Conservation (phyloP, 2,329 filamentous ascomycete genomes). For the Dothiorella sarmentorum region DNA sequence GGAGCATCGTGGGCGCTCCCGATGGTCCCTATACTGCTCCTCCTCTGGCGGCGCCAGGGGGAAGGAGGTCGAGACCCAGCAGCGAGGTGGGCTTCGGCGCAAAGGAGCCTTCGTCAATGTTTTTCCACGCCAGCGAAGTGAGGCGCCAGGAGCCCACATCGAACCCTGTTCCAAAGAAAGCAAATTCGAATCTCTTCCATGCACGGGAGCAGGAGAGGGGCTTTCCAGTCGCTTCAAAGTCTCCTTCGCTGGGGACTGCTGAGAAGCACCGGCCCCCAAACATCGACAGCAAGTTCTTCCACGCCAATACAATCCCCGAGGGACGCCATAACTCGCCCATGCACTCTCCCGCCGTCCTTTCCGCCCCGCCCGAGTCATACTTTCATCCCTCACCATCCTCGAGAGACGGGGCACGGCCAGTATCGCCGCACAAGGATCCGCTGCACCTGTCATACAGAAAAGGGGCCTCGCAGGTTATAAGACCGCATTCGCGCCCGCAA, state of each 20-base stretch:
- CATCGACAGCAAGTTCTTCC: conserved; percentile 62
- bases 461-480: conserved; percentile 48
- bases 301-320: conserved; percentile 58
- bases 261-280: conserved; percentile 23
- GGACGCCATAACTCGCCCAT: conserved; percentile 33
- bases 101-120: conserved; percentile 56
- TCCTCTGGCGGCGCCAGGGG: not conserved
- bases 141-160: conserved; percentile 33
- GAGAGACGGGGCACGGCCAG: conserved; percentile 31
- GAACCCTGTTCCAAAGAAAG: conserved; percentile 39
- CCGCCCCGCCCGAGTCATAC: conserved; percentile 28
- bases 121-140: conserved; percentile 88
- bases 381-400: conserved; percentile 21
- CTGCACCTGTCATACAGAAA: conserved; percentile 50
- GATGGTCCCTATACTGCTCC: not conserved
- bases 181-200: conserved; percentile 50
- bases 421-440: conserved; percentile 46
- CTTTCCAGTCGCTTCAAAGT: conserved; percentile 25
- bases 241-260: conserved; percentile 34
- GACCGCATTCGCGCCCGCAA: conserved; percentile 34
- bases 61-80: conserved; percentile 7
- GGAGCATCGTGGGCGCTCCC: conserved; percentile 34
- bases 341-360: conserved; percentile 30
- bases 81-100: conserved; percentile 27
- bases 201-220: conserved; percentile 43